Evolutionary conservation across 305 asterid species (phyloP).

Genomic region (Solanum hybrid): DNA sequence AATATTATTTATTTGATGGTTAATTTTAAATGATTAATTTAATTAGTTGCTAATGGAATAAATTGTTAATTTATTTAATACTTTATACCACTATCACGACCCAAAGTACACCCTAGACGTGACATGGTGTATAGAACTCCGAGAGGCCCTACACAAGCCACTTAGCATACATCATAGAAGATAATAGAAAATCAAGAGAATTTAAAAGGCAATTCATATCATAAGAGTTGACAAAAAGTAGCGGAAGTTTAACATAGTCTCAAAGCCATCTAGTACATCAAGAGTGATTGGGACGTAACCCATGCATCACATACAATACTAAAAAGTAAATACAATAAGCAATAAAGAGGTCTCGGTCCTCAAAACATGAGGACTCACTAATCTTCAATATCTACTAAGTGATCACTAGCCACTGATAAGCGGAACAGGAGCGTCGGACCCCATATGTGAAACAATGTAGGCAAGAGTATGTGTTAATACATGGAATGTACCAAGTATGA

Average conservation of each 20-base stretch:
- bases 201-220: background rate
- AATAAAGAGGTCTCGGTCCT: background rate
- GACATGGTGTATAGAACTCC: background rate
- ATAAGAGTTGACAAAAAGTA: background rate
- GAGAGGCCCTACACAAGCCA: background rate
- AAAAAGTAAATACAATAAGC: background rate
- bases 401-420: background rate
- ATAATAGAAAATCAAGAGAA: background rate
- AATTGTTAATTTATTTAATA: too few relatives aligned
- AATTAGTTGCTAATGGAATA: background rate
- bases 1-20: background rate
- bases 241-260: background rate
- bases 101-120: background rate
- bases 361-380: background rate
- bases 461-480: background rate
- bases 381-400: background rate
- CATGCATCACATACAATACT: background rate
- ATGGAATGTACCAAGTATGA: background rate
- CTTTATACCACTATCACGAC: background rate
- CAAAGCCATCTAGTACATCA: background rate
- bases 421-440: background rate
- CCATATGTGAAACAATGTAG: background rate
- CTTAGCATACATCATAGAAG: background rate
- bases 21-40: too few relatives aligned
- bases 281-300: background rate